phyloP scores from a whole-genome alignment of 345 rosid genomes.

The Syzygium jambos region DNA sequence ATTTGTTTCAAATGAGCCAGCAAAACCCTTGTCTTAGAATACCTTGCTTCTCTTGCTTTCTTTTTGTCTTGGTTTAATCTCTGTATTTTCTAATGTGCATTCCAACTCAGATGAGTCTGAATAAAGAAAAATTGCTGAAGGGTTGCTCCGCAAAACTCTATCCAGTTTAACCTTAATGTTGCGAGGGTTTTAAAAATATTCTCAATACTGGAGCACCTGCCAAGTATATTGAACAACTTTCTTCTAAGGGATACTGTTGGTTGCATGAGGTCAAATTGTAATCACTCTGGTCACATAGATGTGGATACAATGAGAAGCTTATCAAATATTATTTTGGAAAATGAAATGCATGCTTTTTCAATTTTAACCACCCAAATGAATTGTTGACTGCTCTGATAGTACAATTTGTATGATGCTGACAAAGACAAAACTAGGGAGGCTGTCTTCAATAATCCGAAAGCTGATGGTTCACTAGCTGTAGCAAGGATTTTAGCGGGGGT shows the following conservation, averaged over 20 bases:
- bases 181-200: not conserved
- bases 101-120: not conserved
- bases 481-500: not conserved
- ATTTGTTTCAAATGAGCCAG: not conserved
- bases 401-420: not conserved
- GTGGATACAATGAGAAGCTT: not conserved
- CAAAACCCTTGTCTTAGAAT: not conserved
- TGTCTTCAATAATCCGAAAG: not conserved
- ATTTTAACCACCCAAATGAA: not conserved
- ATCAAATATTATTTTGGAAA: not conserved
- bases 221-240: not conserved
- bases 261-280: not conserved
- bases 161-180: not conserved
- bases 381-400: not conserved
- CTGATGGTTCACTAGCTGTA: not conserved
- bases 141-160: not conserved
- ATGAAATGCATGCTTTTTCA: not conserved
- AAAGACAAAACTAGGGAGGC: not conserved
- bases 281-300: not conserved
- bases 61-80: not conserved
- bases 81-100: not conserved
- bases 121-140: not conserved
- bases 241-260: not conserved
- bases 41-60: not conserved
- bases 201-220: not conserved